phyloP scores from a whole-genome alignment of 139 green algal species.

The Micractinium conductrix region DNA sequence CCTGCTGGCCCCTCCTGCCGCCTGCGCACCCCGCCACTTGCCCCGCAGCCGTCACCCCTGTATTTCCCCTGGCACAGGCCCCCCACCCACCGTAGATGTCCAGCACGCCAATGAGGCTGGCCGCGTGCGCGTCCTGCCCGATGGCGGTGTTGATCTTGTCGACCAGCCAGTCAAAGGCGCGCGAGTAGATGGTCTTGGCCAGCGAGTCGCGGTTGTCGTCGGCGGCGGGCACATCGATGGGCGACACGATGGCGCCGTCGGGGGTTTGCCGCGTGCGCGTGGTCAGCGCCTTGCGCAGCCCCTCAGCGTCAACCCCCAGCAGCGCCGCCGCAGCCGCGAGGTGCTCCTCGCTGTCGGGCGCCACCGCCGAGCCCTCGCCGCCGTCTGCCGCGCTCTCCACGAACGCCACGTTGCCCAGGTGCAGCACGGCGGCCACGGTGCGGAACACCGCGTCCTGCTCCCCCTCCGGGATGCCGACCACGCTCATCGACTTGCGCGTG shows the following conservation, averaged over 20 bases:
- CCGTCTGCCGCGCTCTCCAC: conserved; percentile 55
- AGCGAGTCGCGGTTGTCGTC: conserved; percentile 92
- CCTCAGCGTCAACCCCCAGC: conserved; percentile 77
- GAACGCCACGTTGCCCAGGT: conserved; percentile 96
- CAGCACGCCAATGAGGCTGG: conserved; percentile 86
- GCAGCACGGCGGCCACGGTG: conserved; percentile 92
- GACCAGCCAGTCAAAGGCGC: conserved; percentile 98
- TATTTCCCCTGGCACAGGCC: too few species aligned
- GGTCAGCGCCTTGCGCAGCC: conserved; percentile 85
- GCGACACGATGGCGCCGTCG: conserved; percentile 91
- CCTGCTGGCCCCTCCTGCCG: too few species aligned
- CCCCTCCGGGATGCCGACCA: conserved; percentile 90
- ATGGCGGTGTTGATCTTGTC: conserved; percentile 80
- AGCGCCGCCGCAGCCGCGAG: conserved; percentile 69
- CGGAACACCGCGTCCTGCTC: conserved; percentile 86
- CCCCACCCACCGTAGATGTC: conserved; percentile 91
- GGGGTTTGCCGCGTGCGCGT: conserved; percentile 90
- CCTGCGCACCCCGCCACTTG: neutral
- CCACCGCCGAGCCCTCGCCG: conserved; percentile 36
- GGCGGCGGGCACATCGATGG: conserved; percentile 84
- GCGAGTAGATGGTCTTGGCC: conserved; percentile 95
- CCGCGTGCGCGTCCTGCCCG: conserved; percentile 68
- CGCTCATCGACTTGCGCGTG: conserved; percentile 90
- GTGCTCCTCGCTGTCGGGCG: conserved; percentile 35
- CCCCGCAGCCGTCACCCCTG: neutral